Evolutionary conservation across 2,329 filamentous ascomycete genomes (phyloP).

Genomic region (Aspergillus fijiensis): DNA sequence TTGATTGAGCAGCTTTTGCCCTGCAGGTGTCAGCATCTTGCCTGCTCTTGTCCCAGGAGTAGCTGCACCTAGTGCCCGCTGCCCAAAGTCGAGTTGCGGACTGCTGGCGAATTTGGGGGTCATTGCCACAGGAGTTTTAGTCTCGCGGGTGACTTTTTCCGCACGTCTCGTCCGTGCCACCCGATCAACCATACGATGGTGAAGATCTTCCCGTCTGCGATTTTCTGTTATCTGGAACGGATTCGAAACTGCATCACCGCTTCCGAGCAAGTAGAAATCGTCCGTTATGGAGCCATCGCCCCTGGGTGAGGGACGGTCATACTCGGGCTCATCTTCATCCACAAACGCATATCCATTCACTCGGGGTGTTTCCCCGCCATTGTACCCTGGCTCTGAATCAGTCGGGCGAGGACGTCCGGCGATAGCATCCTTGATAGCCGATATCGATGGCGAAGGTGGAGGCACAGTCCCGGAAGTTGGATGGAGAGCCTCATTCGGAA

Average conservation of each 20-base stretch:
- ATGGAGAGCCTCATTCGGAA: slow-evolving; percentile 53
- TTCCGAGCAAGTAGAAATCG: slow-evolving; percentile 44
- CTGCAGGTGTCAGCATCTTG: slow-evolving; percentile 46
- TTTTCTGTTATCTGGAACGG: slow-evolving; percentile 78
- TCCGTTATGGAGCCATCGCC: slow-evolving; percentile 9
- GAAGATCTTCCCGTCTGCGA: slow-evolving; percentile 74
- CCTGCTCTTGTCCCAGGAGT: slow-evolving; percentile 20
- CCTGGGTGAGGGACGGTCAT: slow-evolving; percentile 20
- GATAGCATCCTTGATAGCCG: slow-evolving; percentile 80
- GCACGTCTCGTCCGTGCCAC: slow-evolving; percentile 71
- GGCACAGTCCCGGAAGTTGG: slow-evolving; percentile 39
- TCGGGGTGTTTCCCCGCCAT: slow-evolving; percentile 76
- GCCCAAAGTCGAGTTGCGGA: slow-evolving; percentile 37
- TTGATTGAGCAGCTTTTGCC: slow-evolving; percentile 42
- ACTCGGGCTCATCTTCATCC: slow-evolving; percentile 64
- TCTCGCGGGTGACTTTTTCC: slow-evolving; percentile 59
- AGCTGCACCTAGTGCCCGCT: slow-evolving; percentile 24
- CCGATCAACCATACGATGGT: slow-evolving; percentile 82
- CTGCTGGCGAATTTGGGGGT: slow-evolving; percentile 43
- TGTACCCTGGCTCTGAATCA: slow-evolving; percentile 57
- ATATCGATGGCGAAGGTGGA: slow-evolving; percentile 78
- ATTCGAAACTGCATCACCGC: slow-evolving; percentile 57
- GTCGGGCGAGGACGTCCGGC: slow-evolving; percentile 65
- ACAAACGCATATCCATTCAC: slow-evolving; percentile 96
- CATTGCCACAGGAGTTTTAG: slow-evolving; percentile 46